Conservation (phyloP, 345 rosid species). For the Salix dunnii region DNA sequence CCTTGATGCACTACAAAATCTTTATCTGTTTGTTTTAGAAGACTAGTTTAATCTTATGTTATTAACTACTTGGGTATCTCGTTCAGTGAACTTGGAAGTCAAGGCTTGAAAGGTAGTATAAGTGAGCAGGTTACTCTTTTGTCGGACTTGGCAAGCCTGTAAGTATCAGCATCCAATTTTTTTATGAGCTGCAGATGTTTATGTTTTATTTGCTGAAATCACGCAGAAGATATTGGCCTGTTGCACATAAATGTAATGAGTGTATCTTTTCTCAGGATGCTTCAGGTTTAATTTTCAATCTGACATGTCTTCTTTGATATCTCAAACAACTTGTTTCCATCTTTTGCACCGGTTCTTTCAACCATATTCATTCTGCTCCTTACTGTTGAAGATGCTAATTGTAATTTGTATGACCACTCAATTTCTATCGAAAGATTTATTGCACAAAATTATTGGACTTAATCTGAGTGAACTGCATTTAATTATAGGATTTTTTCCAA, state of each 20-base stretch:
- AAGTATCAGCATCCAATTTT: conserved; percentile 43
- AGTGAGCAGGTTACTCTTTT: conserved; percentile 80
- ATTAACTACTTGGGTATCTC: neutral
- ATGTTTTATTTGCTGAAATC: neutral
- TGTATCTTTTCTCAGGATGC: neutral
- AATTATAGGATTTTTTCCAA: neutral
- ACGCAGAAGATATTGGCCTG: neutral
- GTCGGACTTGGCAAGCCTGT: conserved; percentile 79
- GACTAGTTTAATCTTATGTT: neutral
- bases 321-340: neutral
- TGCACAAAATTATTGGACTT: neutral
- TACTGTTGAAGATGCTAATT: neutral
- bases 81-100: conserved; percentile 87
- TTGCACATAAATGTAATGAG: neutral
- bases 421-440: neutral
- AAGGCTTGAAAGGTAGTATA: conserved; percentile 82
- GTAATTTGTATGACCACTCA: neutral
- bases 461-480: neutral
- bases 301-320: neutral
- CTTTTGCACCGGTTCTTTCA: conserved; percentile 1
- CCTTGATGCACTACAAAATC: neutral
- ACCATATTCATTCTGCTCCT: neutral
- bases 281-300: neutral
- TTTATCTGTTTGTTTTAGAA: neutral
- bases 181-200: neutral